Evolutionary conservation across 768 basidiomycete species (phyloP).

Genomic region (Russula emetica): DNA sequence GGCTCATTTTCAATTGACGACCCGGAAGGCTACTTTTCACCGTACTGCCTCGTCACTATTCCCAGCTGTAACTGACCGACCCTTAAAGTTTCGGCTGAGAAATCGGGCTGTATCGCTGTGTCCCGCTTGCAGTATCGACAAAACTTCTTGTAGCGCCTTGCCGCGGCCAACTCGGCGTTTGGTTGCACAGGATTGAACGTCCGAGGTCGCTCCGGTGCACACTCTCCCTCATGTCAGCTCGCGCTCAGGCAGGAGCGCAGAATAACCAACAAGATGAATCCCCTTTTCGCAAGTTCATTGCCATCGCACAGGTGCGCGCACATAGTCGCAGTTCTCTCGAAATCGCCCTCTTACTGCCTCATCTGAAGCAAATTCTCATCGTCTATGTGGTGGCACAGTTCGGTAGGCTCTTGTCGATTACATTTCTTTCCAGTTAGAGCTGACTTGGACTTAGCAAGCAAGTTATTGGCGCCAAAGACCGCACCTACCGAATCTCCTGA

Average conservation of each 20-base stretch:
- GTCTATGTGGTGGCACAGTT: conserved; percentile 64
- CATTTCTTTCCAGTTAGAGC: not conserved
- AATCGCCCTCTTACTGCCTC: not conserved
- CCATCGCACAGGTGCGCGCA: conserved; percentile 42
- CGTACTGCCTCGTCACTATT: not conserved
- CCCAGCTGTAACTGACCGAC: not conserved
- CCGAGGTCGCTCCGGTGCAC: not conserved
- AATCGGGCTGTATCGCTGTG: not conserved
- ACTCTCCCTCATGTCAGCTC: conserved; percentile 12
- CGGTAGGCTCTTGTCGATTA: conserved; percentile 39
- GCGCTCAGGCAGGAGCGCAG: conserved; percentile 8
- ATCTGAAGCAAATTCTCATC: conserved; percentile 59
- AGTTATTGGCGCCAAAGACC: conserved; percentile 40
- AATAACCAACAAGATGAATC: conserved; percentile 36
- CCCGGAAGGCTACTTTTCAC: not conserved
- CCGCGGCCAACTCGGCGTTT: not conserved
- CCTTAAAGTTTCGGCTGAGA: not conserved
- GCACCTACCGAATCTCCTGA: conserved; percentile 32
- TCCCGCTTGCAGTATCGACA: not conserved
- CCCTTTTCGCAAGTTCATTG: conserved; percentile 37
- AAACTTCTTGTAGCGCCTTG: not conserved
- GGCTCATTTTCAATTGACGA: not conserved
- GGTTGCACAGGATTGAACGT: not conserved
- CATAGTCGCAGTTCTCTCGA: not conserved
- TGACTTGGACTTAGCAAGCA: conserved; percentile 39